Evolutionary conservation across 1,139 yeast species (phyloP).

Genomic region (Suhomyces guaymorum): DNA sequence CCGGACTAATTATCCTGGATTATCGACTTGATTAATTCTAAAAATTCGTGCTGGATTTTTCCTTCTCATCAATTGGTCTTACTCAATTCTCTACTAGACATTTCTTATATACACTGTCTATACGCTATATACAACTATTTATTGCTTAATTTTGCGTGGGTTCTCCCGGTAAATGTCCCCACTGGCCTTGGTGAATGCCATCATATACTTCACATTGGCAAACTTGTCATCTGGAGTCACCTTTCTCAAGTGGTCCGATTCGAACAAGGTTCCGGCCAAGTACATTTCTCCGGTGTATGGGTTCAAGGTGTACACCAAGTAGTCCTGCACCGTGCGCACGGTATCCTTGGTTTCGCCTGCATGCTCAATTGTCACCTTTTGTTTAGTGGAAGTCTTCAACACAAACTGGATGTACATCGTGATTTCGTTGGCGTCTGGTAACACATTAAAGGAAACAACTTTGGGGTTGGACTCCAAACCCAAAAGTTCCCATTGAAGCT

Average conservation of each 20-base stretch:
- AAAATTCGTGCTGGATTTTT: too few species aligned
- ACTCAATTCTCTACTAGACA: too few species aligned
- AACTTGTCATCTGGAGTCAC: slow-evolving; percentile 46
- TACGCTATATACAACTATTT: too few species aligned
- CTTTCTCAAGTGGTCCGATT: slow-evolving; percentile 50
- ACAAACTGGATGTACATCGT: slow-evolving; percentile 70
- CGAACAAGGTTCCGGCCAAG: slow-evolving; percentile 81
- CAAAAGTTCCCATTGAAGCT: slow-evolving; percentile 74
- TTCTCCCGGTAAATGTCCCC: slow-evolving; percentile 48
- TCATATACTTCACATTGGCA: slow-evolving; percentile 21
- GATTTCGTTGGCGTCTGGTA: slow-evolving; percentile 70
- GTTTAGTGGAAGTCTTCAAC: slow-evolving; percentile 75
- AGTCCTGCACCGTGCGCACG: slow-evolving; percentile 69
- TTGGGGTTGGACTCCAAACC: slow-evolving; percentile 73
- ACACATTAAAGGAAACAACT: slow-evolving; percentile 57
- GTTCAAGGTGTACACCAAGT: slow-evolving; percentile 74
- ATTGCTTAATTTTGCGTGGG: slow-evolving; percentile 14
- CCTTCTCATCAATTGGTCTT: too few species aligned
- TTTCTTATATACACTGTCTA: too few species aligned
- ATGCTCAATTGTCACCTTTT: slow-evolving; percentile 53
- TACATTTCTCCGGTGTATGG: slow-evolving; percentile 65
- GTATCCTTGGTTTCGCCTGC: slow-evolving; percentile 36
- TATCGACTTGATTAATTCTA: too few species aligned
- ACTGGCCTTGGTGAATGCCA: slow-evolving; percentile 30
- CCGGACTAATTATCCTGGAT: too few species aligned